Base-by-base conservation (phyloP, 1,139 yeast genomes). In the Geotrichum australiense region DNA sequence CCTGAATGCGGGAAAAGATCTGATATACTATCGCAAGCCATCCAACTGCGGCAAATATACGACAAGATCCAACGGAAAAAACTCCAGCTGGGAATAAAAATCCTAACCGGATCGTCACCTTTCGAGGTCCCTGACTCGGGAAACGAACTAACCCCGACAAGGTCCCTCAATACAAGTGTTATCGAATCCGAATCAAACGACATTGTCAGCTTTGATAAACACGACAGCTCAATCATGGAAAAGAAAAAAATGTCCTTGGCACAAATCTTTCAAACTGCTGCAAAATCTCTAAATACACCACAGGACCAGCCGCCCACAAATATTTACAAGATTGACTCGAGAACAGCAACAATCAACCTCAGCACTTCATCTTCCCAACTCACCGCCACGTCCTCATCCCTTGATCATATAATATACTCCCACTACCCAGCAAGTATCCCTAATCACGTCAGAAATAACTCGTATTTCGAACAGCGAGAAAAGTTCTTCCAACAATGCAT, bases 401-500 rank as follows among this genome's bases (percentile, higher is more conserved):
- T 14, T 22, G 35, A 29, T 23, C 41, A 29, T 21, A 34, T 21
- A 23, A 10, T 23, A 23, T 18, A 19, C 26, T 16, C 10, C 29
- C 7, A 10, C 19, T 26, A 25, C 30, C 31, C 14, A 26, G 16
- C 30, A 31, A 29, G 19, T 15, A 15, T 10, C 8, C 11, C 35
- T 18, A 18, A 20, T 11, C 12, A 11, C n/a, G n/a, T n/a, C n/a
- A n/a, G n/a, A 19, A 19, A 18, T 10, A 31, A 5, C 11, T 23
- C 35, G 5, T 31, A 50, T 33, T 42, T 41, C 15, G 57, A 55
- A 20, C 50, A 50, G 18, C 54, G 59, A 14, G 61, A 57, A 36
- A 47, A 46, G 42, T 56, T 53, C 43, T 85, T 79, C 60, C 77
- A 80, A 14, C 80, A 79, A 53, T 84, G 93, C 53, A 87, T 85